These are phyloP conservation scores for Paecilomyces niveus DNA, from an alignment of 2,329 filamentous ascomycete species.

Conservation along the genomic window DNA sequence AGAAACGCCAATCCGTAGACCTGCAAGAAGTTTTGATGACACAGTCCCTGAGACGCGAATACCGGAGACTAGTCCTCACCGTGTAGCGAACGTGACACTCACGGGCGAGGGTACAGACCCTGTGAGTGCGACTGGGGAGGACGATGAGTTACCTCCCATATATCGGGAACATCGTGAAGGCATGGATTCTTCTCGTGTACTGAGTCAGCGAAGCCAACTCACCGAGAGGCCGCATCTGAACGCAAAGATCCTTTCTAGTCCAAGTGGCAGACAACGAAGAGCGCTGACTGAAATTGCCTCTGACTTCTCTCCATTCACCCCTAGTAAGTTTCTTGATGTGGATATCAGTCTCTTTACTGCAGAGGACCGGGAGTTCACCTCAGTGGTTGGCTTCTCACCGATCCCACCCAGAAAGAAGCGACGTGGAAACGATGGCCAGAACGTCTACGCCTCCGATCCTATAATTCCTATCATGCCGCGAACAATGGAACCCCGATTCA, in stretches of 20 bases:
- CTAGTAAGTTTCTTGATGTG: slow-evolving; percentile 23
- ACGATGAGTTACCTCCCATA: slow-evolving; percentile 30
- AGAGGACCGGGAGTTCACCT: slow-evolving; percentile 34
- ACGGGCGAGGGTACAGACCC: slow-evolving; percentile 13
- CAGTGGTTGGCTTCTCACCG: slow-evolving; percentile 24
- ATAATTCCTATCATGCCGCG: slow-evolving; percentile 19
- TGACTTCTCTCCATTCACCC: slow-evolving; percentile 33
- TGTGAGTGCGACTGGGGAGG: slow-evolving; percentile 24
- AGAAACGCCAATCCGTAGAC: slow-evolving; percentile 31
- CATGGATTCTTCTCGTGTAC: slow-evolving; percentile 12
- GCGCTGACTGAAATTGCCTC: slow-evolving; percentile 36
- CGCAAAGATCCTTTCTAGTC: slow-evolving; percentile 31
- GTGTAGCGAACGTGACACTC: slow-evolving; percentile 15
- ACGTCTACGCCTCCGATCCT: slow-evolving; percentile 22
- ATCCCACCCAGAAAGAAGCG: slow-evolving; percentile 30
- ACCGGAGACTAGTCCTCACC: slow-evolving; percentile 31
- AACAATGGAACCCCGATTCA: slow-evolving; percentile 3
- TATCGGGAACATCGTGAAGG: slow-evolving; percentile 14
- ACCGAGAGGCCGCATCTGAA: slow-evolving; percentile 17
- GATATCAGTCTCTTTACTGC: slow-evolving; percentile 30
- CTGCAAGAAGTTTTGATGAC: slow-evolving; percentile 14
- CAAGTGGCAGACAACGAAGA: slow-evolving; percentile 28
- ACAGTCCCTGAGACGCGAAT: slow-evolving; percentile 26
- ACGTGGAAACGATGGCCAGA: slow-evolving; percentile 25
- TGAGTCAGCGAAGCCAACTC: slow-evolving; percentile 14